phyloP scores from a whole-genome alignment of 1,139 yeast species.

The Spathaspora sp. region DNA sequence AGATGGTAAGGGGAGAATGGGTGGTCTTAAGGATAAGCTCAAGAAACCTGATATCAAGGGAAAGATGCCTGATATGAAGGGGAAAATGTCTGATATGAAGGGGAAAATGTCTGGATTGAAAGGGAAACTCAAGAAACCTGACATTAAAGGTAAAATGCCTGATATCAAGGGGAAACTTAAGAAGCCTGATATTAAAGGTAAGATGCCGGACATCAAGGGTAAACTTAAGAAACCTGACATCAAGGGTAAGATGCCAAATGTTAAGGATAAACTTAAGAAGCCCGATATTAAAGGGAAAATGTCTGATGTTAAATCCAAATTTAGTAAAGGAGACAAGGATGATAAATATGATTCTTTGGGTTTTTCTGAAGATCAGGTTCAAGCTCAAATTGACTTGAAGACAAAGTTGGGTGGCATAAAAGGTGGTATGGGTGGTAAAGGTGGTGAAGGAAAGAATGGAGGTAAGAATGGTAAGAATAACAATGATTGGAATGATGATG shows the following conservation, averaged over 20 bases:
- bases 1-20: background rate
- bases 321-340: background rate
- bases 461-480: slow-evolving; percentile 12
- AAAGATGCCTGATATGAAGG: background rate
- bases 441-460: slow-evolving; percentile 5
- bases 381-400: slow-evolving; percentile 3
- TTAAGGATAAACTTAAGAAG: background rate
- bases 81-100: background rate
- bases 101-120: background rate
- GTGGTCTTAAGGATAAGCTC: background rate
- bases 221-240: no score
- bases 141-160: background rate
- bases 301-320: background rate
- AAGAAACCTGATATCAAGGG: background rate
- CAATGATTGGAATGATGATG: slow-evolving; percentile 6
- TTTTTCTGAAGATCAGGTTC: slow-evolving; percentile 1
- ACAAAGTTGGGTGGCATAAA: slow-evolving; percentile 2
- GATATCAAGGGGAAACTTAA: background rate
- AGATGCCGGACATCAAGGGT: no score
- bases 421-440: slow-evolving; percentile 7
- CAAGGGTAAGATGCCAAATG: background rate
- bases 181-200: background rate
- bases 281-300: background rate
- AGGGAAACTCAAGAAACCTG: background rate
- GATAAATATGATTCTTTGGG: background rate